phyloP scores from a whole-genome alignment of 306 rosid species.

The Acacia confusa region DNA sequence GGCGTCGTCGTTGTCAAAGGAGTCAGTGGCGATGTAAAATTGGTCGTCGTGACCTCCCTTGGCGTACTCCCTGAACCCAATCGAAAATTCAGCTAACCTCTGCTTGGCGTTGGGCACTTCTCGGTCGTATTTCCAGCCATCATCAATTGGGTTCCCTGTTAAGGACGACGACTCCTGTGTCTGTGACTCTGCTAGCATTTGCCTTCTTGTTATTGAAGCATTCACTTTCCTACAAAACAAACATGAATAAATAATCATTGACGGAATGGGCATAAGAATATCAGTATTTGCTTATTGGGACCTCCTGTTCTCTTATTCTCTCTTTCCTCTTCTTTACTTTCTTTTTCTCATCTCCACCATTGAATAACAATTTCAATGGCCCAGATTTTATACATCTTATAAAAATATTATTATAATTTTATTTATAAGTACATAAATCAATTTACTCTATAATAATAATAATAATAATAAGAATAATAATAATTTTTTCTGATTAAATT shows the following conservation, averaged over 20 bases:
- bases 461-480: too few relatives aligned
- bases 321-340: too few relatives aligned
- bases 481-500: too few relatives aligned
- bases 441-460: too few relatives aligned
- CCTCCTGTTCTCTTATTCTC: too few relatives aligned
- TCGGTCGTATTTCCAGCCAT: constrained; percentile 98
- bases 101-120: constrained; percentile 87
- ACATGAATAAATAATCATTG: not conserved
- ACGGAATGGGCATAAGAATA: not conserved
- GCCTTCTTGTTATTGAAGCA: constrained; percentile 76
- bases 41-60: constrained; percentile 85
- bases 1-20: constrained; percentile 72
- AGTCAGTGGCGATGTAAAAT: constrained; percentile 76
- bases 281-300: too few relatives aligned
- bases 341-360: too few relatives aligned
- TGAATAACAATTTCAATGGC: too few relatives aligned
- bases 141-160: constrained; percentile 95
- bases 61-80: constrained; percentile 96
- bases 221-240: constrained; percentile 65
- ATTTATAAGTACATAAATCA: too few relatives aligned
- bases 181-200: constrained; percentile 46
- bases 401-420: too few relatives aligned
- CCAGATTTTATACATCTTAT: too few relatives aligned
- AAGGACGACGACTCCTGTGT: constrained; percentile 49
- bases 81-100: constrained; percentile 81